Conservation (phyloP, 1,139 yeast species). For the Yamadazyma triangularis region DNA sequence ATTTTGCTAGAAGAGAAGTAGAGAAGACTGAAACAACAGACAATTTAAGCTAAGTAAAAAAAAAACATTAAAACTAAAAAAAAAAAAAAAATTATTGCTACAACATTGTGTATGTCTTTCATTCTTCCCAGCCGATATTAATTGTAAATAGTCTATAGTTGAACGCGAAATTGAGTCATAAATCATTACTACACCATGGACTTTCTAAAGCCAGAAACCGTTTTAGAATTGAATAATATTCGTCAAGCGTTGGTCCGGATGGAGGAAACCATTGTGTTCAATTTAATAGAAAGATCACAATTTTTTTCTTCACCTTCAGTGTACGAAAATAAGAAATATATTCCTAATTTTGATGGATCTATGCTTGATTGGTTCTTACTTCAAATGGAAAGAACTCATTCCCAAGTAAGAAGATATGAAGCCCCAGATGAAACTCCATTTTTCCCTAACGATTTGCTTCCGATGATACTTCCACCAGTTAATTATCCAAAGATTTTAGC, state of each 20-base stretch:
- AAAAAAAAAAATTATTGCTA: no score
- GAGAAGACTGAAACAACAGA: no score
- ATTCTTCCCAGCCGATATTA: no score
- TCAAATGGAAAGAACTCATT: slow-evolving; percentile 74
- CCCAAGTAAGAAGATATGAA: slow-evolving; percentile 84
- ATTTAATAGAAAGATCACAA: slow-evolving; percentile 88
- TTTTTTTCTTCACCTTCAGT: slow-evolving; percentile 74
- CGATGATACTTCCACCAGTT: slow-evolving; percentile 73
- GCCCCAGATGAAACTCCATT: slow-evolving; percentile 97
- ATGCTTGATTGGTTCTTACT: slow-evolving; percentile 82
- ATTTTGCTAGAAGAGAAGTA: slow-evolving; percentile 29
- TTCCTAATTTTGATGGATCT: slow-evolving; percentile 72
- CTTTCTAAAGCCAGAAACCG: slow-evolving; percentile 79
- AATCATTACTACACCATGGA: slow-evolving; percentile 78
- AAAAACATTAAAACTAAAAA: background rate
- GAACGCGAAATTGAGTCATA: no score
- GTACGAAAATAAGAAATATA: slow-evolving; percentile 57
- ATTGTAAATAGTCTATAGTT: no score
- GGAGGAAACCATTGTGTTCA: slow-evolving; percentile 95
- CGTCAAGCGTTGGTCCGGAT: slow-evolving; percentile 81
- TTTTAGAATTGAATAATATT: slow-evolving; percentile 73
- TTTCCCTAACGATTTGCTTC: slow-evolving; percentile 63
- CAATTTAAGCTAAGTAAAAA: no score
- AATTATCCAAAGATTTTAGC: slow-evolving; percentile 80
- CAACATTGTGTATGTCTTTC: no score